Evolutionary conservation across 495 filamentous ascomycete genomes (phyloP), one percentile per base, ranked within the genome.

Genomic region (Talaromyces trachyspermus): DNA sequence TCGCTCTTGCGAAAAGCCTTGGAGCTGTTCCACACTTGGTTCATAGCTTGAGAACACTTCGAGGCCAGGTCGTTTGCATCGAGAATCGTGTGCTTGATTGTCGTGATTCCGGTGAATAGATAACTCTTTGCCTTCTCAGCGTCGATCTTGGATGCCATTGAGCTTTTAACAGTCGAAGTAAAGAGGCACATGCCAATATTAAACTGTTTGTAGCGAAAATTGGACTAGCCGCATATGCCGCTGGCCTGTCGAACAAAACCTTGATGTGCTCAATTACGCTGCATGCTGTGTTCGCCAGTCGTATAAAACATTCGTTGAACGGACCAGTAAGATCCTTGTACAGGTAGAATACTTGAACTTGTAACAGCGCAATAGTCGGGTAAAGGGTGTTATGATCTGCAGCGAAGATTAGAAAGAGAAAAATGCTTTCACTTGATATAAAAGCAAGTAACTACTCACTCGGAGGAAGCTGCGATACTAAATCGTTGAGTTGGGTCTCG

Each of bases 1-100:
- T 74, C 68, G 2, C 61, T 20, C 27, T 59, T 65, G 17, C 63
- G 68, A 37, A 76, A 76, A 5, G 65, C 66, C 42, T 63, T 72
- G 46, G 45, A 57, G 53, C 72, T 76, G 37, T 66, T 71, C 65
- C 68, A 74, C 2, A 74, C 47, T 22, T 68, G 61, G 22, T 55
- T 70, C 32, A 74, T 19, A 1, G 70, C 42, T 0, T 49, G 56
- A 0, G 63, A 57, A 1, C 51, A 60, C 27, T 66, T 70, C 1
- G 64, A 60, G 0, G 64, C 49, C 4, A 63, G 44, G 29, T 74
- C 72, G 5, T 63, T 58, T 17, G 59, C 65, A 37, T 66, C 64
- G 2, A 67, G 52, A 0, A 66, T 63, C 55, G 67, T 63, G 18
- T 64, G 55, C 35, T 65, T 66, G 0, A 60, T 54, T 11, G 72